A percentile compares a stretch with the other conserved stretches of the same genome.
phyloP scores from a whole-genome alignment of 139 green algal species.

The Coelastrella sp. region DNA sequence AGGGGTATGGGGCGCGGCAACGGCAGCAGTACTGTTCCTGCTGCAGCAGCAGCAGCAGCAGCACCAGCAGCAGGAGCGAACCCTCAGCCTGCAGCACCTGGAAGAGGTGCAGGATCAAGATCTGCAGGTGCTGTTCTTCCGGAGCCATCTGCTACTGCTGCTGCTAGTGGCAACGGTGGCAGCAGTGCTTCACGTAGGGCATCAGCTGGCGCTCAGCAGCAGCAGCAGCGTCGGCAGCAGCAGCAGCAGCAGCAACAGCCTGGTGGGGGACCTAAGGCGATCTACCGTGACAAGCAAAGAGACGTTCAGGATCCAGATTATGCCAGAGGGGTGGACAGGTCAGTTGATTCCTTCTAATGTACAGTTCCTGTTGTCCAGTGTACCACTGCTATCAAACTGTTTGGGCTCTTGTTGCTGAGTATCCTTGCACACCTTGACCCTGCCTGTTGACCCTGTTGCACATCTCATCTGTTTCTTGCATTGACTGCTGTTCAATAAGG shows the following conservation, averaged over 20 bases:
- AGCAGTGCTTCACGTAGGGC: too few species aligned
- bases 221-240: conserved; percentile 27
- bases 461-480: too few species aligned
- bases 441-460: too few species aligned
- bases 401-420: too few species aligned
- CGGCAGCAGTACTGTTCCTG: too few species aligned
- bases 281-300: conserved; percentile 39
- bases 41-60: not conserved
- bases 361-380: too few species aligned
- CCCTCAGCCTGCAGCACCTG: too few species aligned
- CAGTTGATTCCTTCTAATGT: too few species aligned
- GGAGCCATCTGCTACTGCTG: not conserved
- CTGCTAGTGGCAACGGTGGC: not conserved
- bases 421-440: too few species aligned
- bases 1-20: not conserved
- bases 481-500: too few species aligned
- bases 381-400: too few species aligned
- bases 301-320: conserved; percentile 49
- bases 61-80: not conserved
- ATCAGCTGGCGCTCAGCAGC: not conserved
- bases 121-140: not conserved
- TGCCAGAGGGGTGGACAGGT: conserved; percentile 32
- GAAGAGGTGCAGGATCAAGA: not conserved
- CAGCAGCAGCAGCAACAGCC: not conserved
- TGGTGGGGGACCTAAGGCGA: conserved; percentile 27